Percentiles rank a stretch among this genome's conserved stretches.
Conservation (phyloP, 352 stramenopile genomes). For the Phytophthora pini region DNA sequence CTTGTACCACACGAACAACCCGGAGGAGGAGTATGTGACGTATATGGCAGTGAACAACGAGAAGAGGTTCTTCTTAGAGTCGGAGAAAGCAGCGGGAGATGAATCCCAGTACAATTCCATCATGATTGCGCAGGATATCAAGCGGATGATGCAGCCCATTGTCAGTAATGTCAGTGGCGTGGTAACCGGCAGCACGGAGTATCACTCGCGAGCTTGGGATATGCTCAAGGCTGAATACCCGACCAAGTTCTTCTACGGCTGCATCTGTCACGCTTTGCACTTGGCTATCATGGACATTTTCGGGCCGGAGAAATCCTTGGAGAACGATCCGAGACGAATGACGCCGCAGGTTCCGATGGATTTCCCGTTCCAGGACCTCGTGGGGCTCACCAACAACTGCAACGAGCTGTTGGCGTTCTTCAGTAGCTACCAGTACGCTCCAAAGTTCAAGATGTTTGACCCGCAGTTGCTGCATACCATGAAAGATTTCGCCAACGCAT, state of each 20-base stretch:
- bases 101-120: constrained; percentile 80
- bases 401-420: constrained; percentile 84
- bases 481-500: constrained; percentile 75
- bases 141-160: constrained; percentile 81
- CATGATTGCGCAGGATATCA: constrained; percentile 85
- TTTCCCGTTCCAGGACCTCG: constrained; percentile 83
- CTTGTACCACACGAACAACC: constrained; percentile 75
- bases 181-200: constrained; percentile 78
- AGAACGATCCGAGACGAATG: constrained; percentile 72
- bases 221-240: constrained; percentile 86
- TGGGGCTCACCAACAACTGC: constrained; percentile 77
- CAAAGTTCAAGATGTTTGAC: constrained; percentile 83
- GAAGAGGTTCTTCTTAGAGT: constrained; percentile 84
- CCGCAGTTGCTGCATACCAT: constrained; percentile 75
- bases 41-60: constrained; percentile 85
- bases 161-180: constrained; percentile 73
- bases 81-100: constrained; percentile 62
- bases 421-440: constrained; percentile 79
- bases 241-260: constrained; percentile 90
- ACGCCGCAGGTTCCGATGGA: constrained; percentile 73
- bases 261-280: constrained; percentile 82
- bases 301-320: constrained; percentile 67
- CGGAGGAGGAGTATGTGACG: constrained; percentile 74
- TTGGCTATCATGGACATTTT: constrained; percentile 88
- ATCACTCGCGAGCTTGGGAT: constrained; percentile 79